Evolutionary conservation across 2,329 filamentous ascomycete species (phyloP), one percentile per base, ranked within the genome.

Genomic region (Neocatenulostroma microsporum): DNA sequence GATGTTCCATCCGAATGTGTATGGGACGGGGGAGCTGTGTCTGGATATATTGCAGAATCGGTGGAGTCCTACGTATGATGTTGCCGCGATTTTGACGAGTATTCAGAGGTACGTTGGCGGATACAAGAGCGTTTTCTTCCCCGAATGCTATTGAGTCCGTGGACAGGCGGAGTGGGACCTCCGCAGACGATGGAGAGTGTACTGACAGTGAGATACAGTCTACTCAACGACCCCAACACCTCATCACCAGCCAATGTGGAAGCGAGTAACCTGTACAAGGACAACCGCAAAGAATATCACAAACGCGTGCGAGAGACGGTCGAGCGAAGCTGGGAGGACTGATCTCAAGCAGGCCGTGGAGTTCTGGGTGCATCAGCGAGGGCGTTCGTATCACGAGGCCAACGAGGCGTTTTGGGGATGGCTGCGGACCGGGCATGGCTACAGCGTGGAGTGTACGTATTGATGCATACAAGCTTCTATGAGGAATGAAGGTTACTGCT

Each of bases 1-100:
- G 62, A 98, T 98, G 91, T 98, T 98, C 64, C 91, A 98, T 55
- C 91, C 91, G 13, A 98, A 98, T 58, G 91, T 98, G 39, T 98
- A 98, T 61, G 88, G 84, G 36, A 96, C 88, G 0, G 91, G 91
- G 44, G 91, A 98, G 68, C 73, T 98, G 34, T 98, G 91, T 58
- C 68, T 98, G 49, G 91, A 98, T 58, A 98, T 98, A 50, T 65
- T 98, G 41, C 91, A 98, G 65, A 98, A 98, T 60, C 74, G 91
- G 50, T 98, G 91, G 91, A 96, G 89, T 61, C 91, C 91, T 12
- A 96, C 91, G 8, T 98, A 98, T 62, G 91, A 98, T 64, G 91
- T 98, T 25, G 91, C 91, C 8, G 91, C 91, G 15, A 88, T 98
- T 46, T 66, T 98, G 62, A 98, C 91, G 27, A 96, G 89, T 57